Conservation (phyloP, 2,329 filamentous ascomycete species). For the Lasiodiplodia gonubiensis region DNA sequence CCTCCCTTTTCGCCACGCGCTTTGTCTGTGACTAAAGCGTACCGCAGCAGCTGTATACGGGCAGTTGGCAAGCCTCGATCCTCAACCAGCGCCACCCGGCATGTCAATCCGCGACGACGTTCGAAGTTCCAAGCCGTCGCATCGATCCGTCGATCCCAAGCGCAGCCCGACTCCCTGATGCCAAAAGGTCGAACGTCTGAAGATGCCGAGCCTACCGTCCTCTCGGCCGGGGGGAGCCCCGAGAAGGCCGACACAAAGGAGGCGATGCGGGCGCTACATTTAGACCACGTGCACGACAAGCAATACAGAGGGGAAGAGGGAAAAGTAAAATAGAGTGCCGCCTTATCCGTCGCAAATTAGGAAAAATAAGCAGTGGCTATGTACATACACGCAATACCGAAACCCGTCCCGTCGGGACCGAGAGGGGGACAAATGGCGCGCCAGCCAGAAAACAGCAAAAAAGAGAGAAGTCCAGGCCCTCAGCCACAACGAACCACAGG, state of each 20-base stretch:
- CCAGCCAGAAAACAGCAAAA: not conserved
- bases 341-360: not conserved
- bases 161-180: not conserved
- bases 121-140: not conserved
- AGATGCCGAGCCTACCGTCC: slow-evolving; percentile 1
- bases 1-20: not conserved
- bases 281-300: not conserved
- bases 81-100: not conserved
- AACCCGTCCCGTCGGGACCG: too few species aligned
- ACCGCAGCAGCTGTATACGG: not conserved
- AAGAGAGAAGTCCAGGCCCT: not conserved
- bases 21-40: not conserved
- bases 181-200: slow-evolving; percentile 20
- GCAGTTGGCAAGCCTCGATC: not conserved
- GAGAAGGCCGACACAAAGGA: not conserved
- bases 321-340: not conserved
- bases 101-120: not conserved
- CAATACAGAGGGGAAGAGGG: not conserved
- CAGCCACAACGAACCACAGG: not conserved
- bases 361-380: too few species aligned
- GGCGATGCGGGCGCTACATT: not conserved
- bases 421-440: too few species aligned
- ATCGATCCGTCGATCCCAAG: not conserved
- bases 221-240: not conserved
- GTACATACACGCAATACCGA: too few species aligned